These are phyloP conservation scores for Angomonas desouzai DNA, from an alignment of 208 protist genomes.

Conservation along the genomic window DNA sequence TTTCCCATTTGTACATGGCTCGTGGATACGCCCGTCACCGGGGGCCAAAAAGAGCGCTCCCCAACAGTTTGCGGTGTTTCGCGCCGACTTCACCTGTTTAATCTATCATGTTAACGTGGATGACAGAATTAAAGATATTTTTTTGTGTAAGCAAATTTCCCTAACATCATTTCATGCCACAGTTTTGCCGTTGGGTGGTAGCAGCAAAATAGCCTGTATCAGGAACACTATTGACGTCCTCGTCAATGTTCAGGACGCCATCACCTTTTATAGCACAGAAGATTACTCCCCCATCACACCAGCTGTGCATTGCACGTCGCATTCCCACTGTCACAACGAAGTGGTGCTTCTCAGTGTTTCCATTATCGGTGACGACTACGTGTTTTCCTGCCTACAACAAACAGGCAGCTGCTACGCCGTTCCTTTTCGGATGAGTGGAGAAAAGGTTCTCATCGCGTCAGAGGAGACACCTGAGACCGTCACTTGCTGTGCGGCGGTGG, in stretches of 20 bases:
- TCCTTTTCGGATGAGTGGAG: slow-evolving; percentile 15
- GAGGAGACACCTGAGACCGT: slow-evolving; percentile 31
- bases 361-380: background rate
- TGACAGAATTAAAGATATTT: slow-evolving; percentile 11
- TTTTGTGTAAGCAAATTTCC: slow-evolving; percentile 7
- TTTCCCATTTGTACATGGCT: slow-evolving; percentile 9
- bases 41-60: background rate
- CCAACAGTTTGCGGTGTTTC: slow-evolving; percentile 2
- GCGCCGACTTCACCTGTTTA: slow-evolving; percentile 6
- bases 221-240: background rate
- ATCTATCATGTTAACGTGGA: slow-evolving; percentile 10
- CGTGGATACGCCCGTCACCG: background rate
- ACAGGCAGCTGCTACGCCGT: slow-evolving; percentile 30
- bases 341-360: background rate
- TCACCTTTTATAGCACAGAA: background rate
- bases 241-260: background rate
- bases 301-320: background rate
- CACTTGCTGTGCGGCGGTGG: slow-evolving; percentile 34
- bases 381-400: slow-evolving; percentile 24
- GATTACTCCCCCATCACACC: background rate
- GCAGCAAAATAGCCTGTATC: slow-evolving; percentile 1
- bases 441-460: slow-evolving; percentile 18
- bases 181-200: background rate
- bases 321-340: background rate
- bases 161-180: background rate